Evolutionary conservation across 192 early-diverging fungal genomes (phyloP).

Genomic region (Gryganskiella cystojenkinii): DNA sequence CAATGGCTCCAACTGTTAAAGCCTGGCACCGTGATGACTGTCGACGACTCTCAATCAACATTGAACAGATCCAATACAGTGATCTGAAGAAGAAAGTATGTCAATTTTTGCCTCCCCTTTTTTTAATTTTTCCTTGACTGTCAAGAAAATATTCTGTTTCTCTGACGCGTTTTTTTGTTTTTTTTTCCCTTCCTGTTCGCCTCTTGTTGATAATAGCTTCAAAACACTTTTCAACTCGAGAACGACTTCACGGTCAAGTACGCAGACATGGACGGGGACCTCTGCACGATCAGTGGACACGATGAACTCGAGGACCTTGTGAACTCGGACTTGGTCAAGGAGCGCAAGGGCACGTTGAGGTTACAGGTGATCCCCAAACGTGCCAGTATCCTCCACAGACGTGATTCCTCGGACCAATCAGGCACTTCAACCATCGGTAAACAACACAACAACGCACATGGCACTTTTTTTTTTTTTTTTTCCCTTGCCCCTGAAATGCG

Average conservation of each 20-base stretch:
- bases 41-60: conserved; percentile 47
- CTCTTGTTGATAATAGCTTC: conserved; percentile 15
- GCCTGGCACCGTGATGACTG: conserved; percentile 50
- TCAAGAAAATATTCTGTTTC: no score
- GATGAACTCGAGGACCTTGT: conserved; percentile 48
- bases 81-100: conserved; percentile 50
- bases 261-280: conserved; percentile 41
- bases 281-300: conserved; percentile 38
- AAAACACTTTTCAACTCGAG: conserved; percentile 45
- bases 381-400: conserved; percentile 34
- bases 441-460: no score
- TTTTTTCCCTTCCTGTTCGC: background rate
- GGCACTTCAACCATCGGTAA: conserved; percentile 42
- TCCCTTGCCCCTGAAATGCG: no score
- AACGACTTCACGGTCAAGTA: conserved; percentile 52
- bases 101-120: background rate
- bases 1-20: conserved; percentile 48
- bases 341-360: conserved; percentile 28
- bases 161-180: background rate
- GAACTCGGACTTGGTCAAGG: conserved; percentile 46
- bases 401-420: conserved; percentile 47
- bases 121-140: no score
- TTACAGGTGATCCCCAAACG: conserved; percentile 29
- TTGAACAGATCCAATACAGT: conserved; percentile 49
- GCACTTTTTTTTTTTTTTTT: background rate